Conservation (phyloP, 148 eudicot genomes). For the Rhododendron simsii region DNA sequence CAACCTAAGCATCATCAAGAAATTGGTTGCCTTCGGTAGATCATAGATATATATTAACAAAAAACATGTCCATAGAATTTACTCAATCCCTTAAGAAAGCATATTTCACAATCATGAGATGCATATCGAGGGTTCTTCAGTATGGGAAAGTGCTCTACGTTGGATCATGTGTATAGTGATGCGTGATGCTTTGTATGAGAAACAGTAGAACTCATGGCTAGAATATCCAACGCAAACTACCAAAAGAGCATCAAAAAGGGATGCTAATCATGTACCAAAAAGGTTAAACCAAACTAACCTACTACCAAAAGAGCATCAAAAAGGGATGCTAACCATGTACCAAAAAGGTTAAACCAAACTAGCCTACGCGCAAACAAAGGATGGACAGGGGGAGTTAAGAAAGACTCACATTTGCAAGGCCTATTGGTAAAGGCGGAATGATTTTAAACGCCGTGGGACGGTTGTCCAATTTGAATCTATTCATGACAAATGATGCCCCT, state of each 20-base stretch:
- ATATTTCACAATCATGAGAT: background rate
- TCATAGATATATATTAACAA: background rate
- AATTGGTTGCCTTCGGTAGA: background rate
- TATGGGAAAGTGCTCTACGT: background rate
- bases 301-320: background rate
- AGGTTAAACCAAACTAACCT: background rate
- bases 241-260: background rate
- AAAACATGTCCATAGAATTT: background rate
- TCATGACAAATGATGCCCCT: slow-evolving; percentile 42
- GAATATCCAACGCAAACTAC: background rate
- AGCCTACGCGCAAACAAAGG: background rate
- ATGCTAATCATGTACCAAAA: background rate
- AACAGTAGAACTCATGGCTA: background rate
- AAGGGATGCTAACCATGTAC: background rate
- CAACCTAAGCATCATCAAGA: slow-evolving; percentile 17
- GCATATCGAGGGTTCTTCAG: background rate
- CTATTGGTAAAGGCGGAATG: slow-evolving; percentile 59
- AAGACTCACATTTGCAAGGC: slow-evolving; percentile 66
- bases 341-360: background rate
- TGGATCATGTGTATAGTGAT: background rate
- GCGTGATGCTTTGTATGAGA: background rate
- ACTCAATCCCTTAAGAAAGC: background rate
- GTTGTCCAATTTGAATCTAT: slow-evolving; percentile 83
- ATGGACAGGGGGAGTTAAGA: background rate
- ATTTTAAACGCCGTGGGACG: slow-evolving; percentile 73